These are phyloP conservation scores for Cyanidiococcus yangmingshanensis DNA, from an alignment of 23 red algal genomes.

Conservation along the genomic window DNA sequence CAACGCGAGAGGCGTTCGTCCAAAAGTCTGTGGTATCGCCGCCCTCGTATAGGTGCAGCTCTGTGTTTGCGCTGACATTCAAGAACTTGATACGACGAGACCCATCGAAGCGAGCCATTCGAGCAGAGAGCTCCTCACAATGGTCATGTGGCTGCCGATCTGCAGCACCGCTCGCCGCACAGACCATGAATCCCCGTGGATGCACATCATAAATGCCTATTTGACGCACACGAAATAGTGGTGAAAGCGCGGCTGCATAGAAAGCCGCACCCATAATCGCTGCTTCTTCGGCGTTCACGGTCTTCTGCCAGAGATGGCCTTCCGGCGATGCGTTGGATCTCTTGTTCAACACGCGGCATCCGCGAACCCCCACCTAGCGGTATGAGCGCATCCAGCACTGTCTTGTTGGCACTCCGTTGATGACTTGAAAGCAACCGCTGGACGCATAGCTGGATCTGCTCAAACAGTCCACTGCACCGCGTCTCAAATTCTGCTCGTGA, in stretches of 20 bases:
- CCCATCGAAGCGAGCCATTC: slow-evolving; percentile 35
- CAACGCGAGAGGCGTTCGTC: background rate
- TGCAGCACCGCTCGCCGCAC: background rate
- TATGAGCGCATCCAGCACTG: slow-evolving; percentile 62
- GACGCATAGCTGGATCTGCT: slow-evolving; percentile 26
- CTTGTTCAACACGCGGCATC: slow-evolving; percentile 50
- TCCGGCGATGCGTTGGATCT: slow-evolving; percentile 28
- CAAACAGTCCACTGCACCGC: slow-evolving; percentile 25
- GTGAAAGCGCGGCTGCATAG: slow-evolving; percentile 54
- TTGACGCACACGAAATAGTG: slow-evolving; percentile 54
- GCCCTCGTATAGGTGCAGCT: background rate
- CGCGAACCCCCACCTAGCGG: slow-evolving; percentile 77
- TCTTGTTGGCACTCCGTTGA: background rate
- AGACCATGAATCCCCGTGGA: background rate
- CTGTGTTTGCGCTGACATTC: background rate
- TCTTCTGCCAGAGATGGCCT: slow-evolving; percentile 47
- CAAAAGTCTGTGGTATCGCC: background rate
- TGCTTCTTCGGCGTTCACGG: slow-evolving; percentile 88
- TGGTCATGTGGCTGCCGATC: slow-evolving; percentile 26
- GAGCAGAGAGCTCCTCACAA: slow-evolving; percentile 20
- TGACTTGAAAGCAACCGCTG: slow-evolving; percentile 32
- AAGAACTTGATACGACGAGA: slow-evolving; percentile 18
- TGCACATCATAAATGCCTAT: slow-evolving; percentile 54
- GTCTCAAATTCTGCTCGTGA: slow-evolving; percentile 47
- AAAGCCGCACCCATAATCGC: slow-evolving; percentile 63